Conservation (phyloP, 352 stramenopile species). For the Pythium scleroteichum region DNA sequence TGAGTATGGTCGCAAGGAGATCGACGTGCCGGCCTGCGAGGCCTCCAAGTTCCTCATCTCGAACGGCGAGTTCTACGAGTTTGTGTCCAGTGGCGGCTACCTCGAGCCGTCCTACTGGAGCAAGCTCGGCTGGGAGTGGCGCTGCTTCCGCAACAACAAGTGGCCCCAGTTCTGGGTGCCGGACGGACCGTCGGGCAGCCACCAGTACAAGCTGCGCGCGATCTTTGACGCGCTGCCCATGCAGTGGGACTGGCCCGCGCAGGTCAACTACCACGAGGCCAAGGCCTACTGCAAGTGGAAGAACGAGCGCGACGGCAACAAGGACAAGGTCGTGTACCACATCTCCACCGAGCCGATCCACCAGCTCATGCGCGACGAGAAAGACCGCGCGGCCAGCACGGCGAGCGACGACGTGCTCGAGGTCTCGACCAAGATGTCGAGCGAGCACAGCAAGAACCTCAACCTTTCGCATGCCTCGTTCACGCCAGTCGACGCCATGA, state of each 20-base stretch:
- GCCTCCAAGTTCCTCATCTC: slow-evolving; percentile 92
- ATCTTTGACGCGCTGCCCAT: slow-evolving; percentile 92
- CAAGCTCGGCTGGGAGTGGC: slow-evolving; percentile 93
- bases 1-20: slow-evolving; percentile 92
- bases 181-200: slow-evolving; percentile 89
- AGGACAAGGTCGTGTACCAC: slow-evolving; percentile 76
- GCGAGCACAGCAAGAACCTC: slow-evolving; percentile 77
- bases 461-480: slow-evolving; percentile 93
- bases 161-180: slow-evolving; percentile 95
- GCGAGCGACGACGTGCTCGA: slow-evolving; percentile 83
- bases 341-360: slow-evolving; percentile 93
- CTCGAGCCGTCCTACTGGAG: slow-evolving; percentile 89
- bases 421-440: slow-evolving; percentile 45
- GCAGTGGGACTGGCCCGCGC: slow-evolving; percentile 95
- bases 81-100: slow-evolving; percentile 95
- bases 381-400: slow-evolving; percentile 48
- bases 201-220: slow-evolving; percentile 93
- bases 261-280: slow-evolving; percentile 96
- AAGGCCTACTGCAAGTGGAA: slow-evolving; percentile 93
- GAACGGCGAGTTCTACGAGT: slow-evolving; percentile 96
- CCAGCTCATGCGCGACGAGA: slow-evolving; percentile 81
- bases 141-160: slow-evolving; percentile 95
- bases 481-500: slow-evolving; percentile 86
- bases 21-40: slow-evolving; percentile 88
- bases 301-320: slow-evolving; percentile 54